Evolutionary conservation across 208 protist genomes (phyloP), one percentile per base, ranked within the genome.

Genomic region (Trichomonas gallinae): DNA sequence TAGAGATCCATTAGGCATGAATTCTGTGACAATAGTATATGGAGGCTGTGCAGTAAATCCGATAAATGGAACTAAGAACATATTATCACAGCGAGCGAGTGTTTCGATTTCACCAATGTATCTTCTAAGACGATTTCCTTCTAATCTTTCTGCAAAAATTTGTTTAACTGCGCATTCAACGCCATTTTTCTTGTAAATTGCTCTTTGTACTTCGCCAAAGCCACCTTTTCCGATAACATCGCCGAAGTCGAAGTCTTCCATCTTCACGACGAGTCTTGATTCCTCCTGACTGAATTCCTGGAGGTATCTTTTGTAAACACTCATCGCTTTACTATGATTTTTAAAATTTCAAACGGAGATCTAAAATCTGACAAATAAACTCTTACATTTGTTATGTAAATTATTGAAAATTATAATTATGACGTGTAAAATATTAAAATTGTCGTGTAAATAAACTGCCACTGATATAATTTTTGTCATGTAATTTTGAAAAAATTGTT

Each of bases 41-140:
- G 87, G 87, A 17, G 40, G n/a, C 31, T 93, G 15, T 9, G 40
- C 44, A 34, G 87, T 93, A 51, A 93, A 93, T 10, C 87, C 87
- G 6, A 93, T 44, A 58, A 93, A 38, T 51, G 87, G 87, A 93
- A 93, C 87, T 34, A 93, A 44, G 31, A 93, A 93, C 44, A 51
- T 48, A 93, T 51, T 58, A 93, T 93, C 40, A 51, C 87, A 93
- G 3, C 13, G 26, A 44, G 87, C 87, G 8, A 93, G n/a, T 3
- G 87, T 93, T 93, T 93, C 17, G n/a, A 93, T 93, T 93, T 93
- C 87, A 38, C 15, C 40, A 9, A 93, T 58, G 51, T 58, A 93
- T 58, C 44, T 58, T 38, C 87, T 42, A 0, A 93, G 8, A 49
- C 44, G 17, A 38, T 93, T 48, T n/a, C 44, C 44, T 48, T 93